Percentiles rank a stretch among this genome's conserved stretches.
Evolutionary conservation across 1,139 yeast genomes (phyloP).

Genomic region (Kodamaea sp.): DNA sequence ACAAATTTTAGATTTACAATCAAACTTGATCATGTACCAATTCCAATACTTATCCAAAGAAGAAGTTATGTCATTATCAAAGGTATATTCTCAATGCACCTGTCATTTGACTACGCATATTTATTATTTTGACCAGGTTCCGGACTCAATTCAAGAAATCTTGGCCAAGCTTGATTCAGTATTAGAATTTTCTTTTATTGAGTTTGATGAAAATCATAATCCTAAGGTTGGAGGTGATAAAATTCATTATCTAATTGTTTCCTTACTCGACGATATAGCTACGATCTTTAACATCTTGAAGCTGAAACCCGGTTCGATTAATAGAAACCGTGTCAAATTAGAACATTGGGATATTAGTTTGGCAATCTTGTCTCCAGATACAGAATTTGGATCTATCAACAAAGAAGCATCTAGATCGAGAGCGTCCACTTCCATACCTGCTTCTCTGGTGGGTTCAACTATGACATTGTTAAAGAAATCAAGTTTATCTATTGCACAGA

Average conservation of each 20-base stretch:
- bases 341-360: conserved; percentile 45
- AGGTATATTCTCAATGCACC: conserved; percentile 45
- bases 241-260: conserved; percentile 24
- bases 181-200: conserved; percentile 22
- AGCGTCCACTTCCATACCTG: neutral
- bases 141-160: conserved; percentile 67
- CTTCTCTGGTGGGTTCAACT: neutral
- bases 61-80: conserved; percentile 25
- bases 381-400: conserved; percentile 14
- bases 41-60: conserved; percentile 19
- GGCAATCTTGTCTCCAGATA: conserved; percentile 30
- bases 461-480: conserved; percentile 5
- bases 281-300: conserved; percentile 31
- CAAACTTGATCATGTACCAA: conserved; percentile 36
- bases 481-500: conserved; percentile 22
- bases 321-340: conserved; percentile 39
- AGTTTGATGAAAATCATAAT: conserved; percentile 11
- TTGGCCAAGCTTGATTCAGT: conserved; percentile 37
- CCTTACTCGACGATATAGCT: conserved; percentile 32
- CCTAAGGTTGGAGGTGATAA: conserved; percentile 11
- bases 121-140: conserved; percentile 74
- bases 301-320: conserved; percentile 30
- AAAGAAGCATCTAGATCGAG: conserved; percentile 2
- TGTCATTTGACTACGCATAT: conserved; percentile 66
- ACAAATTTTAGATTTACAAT: conserved; percentile 58